A percentile compares a stretch with the other conserved stretches of the same genome.
Evolutionary conservation across 495 filamentous ascomycete genomes (phyloP).

Genomic region (Penicillium egyptiacum): DNA sequence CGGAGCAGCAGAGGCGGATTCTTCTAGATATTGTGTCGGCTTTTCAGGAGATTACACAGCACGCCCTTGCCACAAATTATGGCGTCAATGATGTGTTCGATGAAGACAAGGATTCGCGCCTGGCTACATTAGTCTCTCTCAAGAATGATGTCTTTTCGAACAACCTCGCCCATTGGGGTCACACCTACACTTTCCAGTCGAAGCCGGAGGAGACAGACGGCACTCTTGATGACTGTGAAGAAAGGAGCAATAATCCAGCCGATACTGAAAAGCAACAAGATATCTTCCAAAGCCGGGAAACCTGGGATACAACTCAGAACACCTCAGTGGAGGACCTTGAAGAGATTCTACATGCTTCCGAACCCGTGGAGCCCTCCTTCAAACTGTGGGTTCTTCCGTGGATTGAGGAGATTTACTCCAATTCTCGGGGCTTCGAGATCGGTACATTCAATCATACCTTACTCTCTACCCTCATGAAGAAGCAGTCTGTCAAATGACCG

Average conservation of each 20-base stretch:
- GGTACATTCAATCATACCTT: conserved; percentile 40
- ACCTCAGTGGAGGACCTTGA: conserved; percentile 19
- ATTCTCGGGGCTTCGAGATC: conserved; percentile 37
- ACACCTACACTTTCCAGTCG: conserved; percentile 19
- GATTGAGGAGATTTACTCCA: conserved; percentile 28
- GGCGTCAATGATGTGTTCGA: conserved; percentile 41
- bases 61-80: conserved; percentile 48
- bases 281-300: conserved; percentile 5
- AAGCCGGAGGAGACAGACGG: background rate
- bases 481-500: conserved; percentile 57
- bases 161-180: conserved; percentile 38
- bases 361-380: conserved; percentile 4
- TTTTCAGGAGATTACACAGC: conserved; percentile 42
- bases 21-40: conserved; percentile 41
- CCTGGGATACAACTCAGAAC: background rate
- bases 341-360: conserved; percentile 25
- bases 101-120: conserved; percentile 25
- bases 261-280: background rate
- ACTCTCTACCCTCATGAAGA: conserved; percentile 46
- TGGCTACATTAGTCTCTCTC: conserved; percentile 48
- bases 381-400: conserved; percentile 28
- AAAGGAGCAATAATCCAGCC: background rate
- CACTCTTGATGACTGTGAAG: background rate
- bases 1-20: conserved; percentile 44
- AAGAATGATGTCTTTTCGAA: conserved; percentile 45